A percentile compares a stretch with the other conserved stretches of the same genome.
phyloP scores from a whole-genome alignment of 257 asterid genomes.

The Petrea volubilis region DNA sequence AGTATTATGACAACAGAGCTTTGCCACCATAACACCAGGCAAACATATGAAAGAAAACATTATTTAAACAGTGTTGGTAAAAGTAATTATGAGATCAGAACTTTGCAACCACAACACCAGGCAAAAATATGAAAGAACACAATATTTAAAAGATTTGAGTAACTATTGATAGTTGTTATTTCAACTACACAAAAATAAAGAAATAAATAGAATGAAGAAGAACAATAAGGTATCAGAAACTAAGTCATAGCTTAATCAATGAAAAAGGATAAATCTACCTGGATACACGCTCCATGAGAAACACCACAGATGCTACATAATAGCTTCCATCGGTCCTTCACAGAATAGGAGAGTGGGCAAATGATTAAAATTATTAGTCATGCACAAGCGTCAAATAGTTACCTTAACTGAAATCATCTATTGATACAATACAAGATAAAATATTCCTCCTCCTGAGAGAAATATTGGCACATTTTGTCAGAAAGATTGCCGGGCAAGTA shows the following conservation, averaged over 20 bases:
- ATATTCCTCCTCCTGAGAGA: background rate
- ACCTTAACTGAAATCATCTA: slow-evolving; percentile 2
- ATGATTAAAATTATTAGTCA: slow-evolving; percentile 17
- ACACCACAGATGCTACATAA: slow-evolving; percentile 90
- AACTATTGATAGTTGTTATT: background rate
- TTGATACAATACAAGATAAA: background rate
- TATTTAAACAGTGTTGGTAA: too few species aligned
- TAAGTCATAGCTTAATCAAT: slow-evolving; percentile 8
- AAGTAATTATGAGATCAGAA: background rate
- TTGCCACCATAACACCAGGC: too few species aligned
- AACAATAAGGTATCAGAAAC: background rate
- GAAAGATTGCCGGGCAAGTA: slow-evolving; percentile 6
- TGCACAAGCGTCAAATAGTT: slow-evolving; percentile 18
- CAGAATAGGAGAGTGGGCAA: slow-evolving; percentile 19
- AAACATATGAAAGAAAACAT: too few species aligned
- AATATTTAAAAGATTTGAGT: background rate
- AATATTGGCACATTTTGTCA: slow-evolving; percentile 12
- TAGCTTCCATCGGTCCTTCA: slow-evolving; percentile 97
- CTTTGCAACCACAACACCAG: slow-evolving; percentile 1
- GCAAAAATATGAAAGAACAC: slow-evolving; percentile 1
- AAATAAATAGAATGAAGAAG: background rate
- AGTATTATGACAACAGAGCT: too few species aligned
- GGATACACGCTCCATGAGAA: slow-evolving; percentile 97
- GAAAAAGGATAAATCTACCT: slow-evolving; percentile 51
- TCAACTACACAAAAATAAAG: background rate